Evolutionary conservation across 2,329 filamentous ascomycete species (phyloP), one percentile per base, ranked within the genome.

Genomic region (Fonsecaea pedrosoi): DNA sequence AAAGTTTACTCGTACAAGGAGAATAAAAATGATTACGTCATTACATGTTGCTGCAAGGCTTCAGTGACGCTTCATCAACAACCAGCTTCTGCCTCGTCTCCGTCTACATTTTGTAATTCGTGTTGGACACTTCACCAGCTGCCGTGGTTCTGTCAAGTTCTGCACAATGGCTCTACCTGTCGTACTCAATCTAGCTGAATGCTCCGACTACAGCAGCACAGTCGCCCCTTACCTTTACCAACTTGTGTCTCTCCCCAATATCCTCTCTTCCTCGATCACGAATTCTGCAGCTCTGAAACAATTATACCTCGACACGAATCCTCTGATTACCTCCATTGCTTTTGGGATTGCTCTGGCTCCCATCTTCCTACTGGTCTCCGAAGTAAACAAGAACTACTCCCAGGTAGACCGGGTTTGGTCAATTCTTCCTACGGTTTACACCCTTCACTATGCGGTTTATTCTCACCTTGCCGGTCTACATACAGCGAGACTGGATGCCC

Each of bases 331-430:
- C 0, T 91, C 87, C 2, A 84, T 96, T 70, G 89, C 87, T 0
- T 86, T 92, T 61, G 90, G 91, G 2, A 73, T 96, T 18, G 83
- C 88, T 48, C 78, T 96, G n/a, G 88, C 88, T 1, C 85, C 85
- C 4, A 74, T 95, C 34, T 91, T 96, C 74, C 82, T 97, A 30
- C 75, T 94, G 37, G 82, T 88, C 4, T 92, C 93, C 0, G 94
- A 98, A 78, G 80, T 92, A 81, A 98, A 96, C 80, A 87, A 86
- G 75, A 99, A 99, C 79, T 97, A 94, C 78, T 97, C 94, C n/a
- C 95, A 99, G 80, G 90, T 99, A 50, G 95, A 99, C 78, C 88
- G 95, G 57, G 81, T 90, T 73, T 99, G 95, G 95, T 95, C 92
- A 76, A 84, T 99, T 68, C 81, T 99, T 59, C 95, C 95, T 1